Percentiles rank a stretch among this genome's conserved stretches.
Evolutionary conservation across 495 filamentous ascomycete species (phyloP).

Genomic region (Lichina pygmaea): DNA sequence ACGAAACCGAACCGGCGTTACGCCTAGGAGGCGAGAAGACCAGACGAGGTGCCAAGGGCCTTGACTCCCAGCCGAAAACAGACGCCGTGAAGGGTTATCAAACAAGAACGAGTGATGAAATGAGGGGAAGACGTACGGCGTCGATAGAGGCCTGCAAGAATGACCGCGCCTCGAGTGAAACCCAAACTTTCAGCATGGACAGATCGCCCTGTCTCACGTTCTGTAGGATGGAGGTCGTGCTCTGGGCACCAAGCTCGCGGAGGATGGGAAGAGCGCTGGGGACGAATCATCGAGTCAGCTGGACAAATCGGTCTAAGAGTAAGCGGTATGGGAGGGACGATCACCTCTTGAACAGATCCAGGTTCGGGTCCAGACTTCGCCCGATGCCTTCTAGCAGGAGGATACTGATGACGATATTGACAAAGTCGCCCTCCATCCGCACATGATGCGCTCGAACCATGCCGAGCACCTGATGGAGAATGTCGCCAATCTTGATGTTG

Average conservation of each 20-base stretch:
- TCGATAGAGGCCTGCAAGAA: constrained; percentile 74
- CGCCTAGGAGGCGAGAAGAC: background rate
- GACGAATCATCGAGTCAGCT: too few species aligned
- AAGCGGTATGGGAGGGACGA: too few species aligned
- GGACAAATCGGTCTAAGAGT: too few species aligned
- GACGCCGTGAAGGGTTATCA: background rate
- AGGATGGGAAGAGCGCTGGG: constrained; percentile 69
- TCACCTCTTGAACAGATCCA: constrained; percentile 67
- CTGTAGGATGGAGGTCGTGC: constrained; percentile 31
- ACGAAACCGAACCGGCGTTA: background rate
- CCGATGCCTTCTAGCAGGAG: constrained; percentile 88
- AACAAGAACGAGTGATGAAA: background rate
- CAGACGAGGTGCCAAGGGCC: background rate
- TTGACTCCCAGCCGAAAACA: background rate
- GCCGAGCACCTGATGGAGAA: constrained; percentile 61
- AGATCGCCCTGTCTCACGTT: constrained; percentile 37
- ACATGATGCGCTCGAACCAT: constrained; percentile 94
- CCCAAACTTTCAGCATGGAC: constrained; percentile 87
- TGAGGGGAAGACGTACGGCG: constrained; percentile 28
- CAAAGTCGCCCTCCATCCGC: constrained; percentile 87
- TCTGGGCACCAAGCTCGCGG: constrained; percentile 58
- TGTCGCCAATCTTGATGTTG: constrained; percentile 88
- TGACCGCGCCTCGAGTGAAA: constrained; percentile 65
- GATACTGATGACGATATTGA: constrained; percentile 92
- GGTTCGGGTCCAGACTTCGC: constrained; percentile 52